Conservation (phyloP, 2,329 filamentous ascomycete genomes). For the Elsinoe necatrix region DNA sequence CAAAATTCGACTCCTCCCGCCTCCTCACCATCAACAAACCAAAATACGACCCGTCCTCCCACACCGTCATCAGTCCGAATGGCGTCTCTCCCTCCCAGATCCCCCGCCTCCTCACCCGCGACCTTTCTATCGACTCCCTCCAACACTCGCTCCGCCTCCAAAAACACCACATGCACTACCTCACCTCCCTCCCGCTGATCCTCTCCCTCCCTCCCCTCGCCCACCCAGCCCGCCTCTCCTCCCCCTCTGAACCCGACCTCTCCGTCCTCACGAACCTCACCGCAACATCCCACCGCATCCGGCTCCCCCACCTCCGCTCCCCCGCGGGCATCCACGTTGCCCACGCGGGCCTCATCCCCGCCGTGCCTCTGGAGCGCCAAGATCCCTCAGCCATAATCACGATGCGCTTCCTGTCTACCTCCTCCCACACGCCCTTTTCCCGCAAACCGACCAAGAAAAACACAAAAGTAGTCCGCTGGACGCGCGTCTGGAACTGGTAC, state of each 20-base stretch:
- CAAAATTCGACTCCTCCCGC: neutral
- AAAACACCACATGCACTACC: slow-evolving; percentile 26
- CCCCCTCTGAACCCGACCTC: neutral
- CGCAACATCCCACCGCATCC: slow-evolving; percentile 12
- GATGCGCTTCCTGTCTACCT: slow-evolving; percentile 69
- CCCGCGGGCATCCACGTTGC: slow-evolving; percentile 54
- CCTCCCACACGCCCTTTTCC: slow-evolving; percentile 50
- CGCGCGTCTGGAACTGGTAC: slow-evolving; percentile 37
- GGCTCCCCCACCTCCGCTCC: neutral
- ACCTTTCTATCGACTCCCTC: neutral
- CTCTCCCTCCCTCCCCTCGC: slow-evolving; percentile 27
- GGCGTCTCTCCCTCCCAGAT: slow-evolving; percentile 11
- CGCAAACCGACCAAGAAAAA: slow-evolving; percentile 36
- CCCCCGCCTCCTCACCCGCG: neutral
- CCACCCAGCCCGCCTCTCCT: neutral
- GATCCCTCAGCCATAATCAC: slow-evolving; percentile 82
- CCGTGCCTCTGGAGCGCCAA: slow-evolving; percentile 58
- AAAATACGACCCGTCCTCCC: slow-evolving; percentile 8
- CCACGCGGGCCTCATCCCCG: slow-evolving; percentile 78
- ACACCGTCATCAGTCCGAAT: slow-evolving; percentile 12
- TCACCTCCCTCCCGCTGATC: slow-evolving; percentile 31
- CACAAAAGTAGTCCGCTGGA: slow-evolving; percentile 49
- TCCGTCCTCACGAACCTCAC: neutral
- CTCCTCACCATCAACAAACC: slow-evolving; percentile 10
- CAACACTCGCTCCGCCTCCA: slow-evolving; percentile 21